Conservation (phyloP, 352 stramenopile species). For the Aphanomyces euteiches region DNA sequence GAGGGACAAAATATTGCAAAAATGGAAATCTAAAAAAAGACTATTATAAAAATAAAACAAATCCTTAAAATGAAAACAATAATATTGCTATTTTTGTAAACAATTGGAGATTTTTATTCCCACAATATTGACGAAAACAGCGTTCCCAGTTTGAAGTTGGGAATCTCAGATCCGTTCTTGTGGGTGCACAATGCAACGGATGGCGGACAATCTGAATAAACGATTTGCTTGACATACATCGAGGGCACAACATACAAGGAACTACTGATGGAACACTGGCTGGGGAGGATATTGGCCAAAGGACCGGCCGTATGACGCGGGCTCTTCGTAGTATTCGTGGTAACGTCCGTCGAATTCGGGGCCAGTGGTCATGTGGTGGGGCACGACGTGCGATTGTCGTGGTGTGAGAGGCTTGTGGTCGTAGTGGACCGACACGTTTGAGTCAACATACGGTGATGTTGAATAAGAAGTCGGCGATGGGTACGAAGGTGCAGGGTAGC, state of each 20-base stretch:
- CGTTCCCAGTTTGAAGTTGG: no score
- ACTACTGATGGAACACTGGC: constrained; percentile 9
- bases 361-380: constrained; percentile 13
- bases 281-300: constrained; percentile 19
- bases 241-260: background rate
- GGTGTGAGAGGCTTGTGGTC: background rate
- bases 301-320: background rate
- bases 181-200: no score
- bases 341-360: constrained; percentile 1
- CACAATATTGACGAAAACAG: no score
- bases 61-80: no score
- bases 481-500: background rate
- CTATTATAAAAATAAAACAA: no score
- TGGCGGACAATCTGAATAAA: no score
- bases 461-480: constrained; percentile 10
- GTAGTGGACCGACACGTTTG: background rate
- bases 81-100: no score
- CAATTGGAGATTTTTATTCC: no score
- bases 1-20: no score
- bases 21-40: no score
- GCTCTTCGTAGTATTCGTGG: constrained; percentile 8
- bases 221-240: background rate
- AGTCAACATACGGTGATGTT: background rate
- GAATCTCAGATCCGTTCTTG: no score
- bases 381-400: background rate